Evolutionary conservation across 2,329 filamentous ascomycete species (phyloP).

Genomic region (Hymenoscyphus fructigenus): DNA sequence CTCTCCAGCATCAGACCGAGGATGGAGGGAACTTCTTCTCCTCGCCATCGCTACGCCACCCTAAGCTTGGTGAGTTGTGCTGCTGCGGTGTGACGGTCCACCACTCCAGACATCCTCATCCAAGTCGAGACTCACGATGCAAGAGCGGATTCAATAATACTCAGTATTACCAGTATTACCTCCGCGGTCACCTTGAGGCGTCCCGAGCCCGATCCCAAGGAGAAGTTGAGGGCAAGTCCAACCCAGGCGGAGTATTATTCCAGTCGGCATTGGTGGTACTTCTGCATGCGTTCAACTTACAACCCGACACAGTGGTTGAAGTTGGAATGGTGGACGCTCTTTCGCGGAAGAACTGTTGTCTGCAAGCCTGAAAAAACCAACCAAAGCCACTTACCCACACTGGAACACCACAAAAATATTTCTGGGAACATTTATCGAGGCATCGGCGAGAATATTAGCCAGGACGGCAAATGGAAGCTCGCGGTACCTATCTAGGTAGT

Average conservation of each 20-base stretch:
- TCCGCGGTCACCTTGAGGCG: neutral
- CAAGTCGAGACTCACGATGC: neutral
- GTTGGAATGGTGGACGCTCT: slow-evolving; percentile 1
- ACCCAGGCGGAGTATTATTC: neutral
- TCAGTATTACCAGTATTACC: neutral
- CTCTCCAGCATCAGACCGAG: neutral
- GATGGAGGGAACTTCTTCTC: neutral
- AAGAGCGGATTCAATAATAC: neutral
- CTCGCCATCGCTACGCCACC: neutral
- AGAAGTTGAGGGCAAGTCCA: neutral
- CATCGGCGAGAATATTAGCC: neutral
- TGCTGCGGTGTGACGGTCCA: slow-evolving; percentile 1
- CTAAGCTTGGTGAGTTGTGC: slow-evolving; percentile 2
- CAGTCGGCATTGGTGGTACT: neutral
- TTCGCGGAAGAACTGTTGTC: neutral
- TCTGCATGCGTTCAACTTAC: neutral
- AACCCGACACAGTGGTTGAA: neutral
- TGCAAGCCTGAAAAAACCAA: neutral
- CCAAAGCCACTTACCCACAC: too few relatives aligned
- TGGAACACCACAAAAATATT: neutral
- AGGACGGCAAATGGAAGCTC: slow-evolving; percentile 8
- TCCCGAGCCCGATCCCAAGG: neutral
- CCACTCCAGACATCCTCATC: neutral
- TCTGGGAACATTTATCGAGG: neutral
- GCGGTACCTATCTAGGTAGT: neutral